Evolutionary conservation across 352 stramenopile genomes (phyloP).

Genomic region (Pythium coloratum): DNA sequence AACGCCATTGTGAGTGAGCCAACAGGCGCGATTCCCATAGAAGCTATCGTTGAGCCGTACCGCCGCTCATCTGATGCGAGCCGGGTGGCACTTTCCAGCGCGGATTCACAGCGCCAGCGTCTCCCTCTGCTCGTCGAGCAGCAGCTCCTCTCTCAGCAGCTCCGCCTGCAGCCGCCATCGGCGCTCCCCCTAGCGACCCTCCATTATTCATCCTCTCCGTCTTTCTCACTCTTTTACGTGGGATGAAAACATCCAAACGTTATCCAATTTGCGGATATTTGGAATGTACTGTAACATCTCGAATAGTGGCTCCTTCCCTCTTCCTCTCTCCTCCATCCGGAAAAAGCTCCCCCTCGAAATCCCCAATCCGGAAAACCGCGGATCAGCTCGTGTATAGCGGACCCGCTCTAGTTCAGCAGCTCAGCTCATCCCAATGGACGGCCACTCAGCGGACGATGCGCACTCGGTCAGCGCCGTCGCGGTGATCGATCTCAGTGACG

Average conservation of each 20-base stretch:
- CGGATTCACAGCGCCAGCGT: background rate
- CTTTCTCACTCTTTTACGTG: background rate
- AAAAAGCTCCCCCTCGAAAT: background rate
- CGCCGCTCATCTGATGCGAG: conserved; percentile 23
- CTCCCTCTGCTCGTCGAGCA: conserved; percentile 4
- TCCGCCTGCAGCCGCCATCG: background rate
- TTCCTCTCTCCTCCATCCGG: conserved; percentile 1
- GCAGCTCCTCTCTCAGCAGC: background rate
- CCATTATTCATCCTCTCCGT: background rate
- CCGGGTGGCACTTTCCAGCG: conserved; percentile 12
- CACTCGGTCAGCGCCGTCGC: conserved; percentile 32
- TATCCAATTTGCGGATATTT: background rate
- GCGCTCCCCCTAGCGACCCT: background rate
- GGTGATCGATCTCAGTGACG: conserved; percentile 32
- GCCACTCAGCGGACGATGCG: conserved; percentile 16
- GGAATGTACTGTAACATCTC: background rate
- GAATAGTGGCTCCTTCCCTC: background rate
- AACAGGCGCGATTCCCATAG: too few relatives aligned
- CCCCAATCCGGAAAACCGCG: background rate
- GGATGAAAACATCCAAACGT: conserved; percentile 8
- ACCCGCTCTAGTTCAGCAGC: background rate
- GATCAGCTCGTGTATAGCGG: background rate
- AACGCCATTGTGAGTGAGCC: background rate
- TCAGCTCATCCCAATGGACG: conserved; percentile 11
- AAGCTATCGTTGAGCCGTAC: conserved; percentile 13